Evolutionary conservation across 495 filamentous ascomycete species (phyloP).

Genomic region (Terfezia boudieri): DNA sequence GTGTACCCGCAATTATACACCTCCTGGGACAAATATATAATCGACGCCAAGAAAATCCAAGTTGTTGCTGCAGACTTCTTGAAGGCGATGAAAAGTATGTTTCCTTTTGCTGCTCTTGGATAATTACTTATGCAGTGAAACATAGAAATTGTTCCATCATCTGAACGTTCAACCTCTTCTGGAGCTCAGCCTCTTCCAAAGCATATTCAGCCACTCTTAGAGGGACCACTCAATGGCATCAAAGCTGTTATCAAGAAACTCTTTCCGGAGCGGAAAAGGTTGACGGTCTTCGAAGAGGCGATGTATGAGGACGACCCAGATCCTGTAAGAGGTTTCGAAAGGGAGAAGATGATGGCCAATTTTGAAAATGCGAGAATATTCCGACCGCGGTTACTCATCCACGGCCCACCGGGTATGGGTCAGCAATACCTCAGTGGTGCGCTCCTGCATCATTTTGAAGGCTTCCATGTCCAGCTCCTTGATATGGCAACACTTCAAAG

Average conservation of each 20-base stretch:
- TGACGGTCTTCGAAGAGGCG: conserved; percentile 81
- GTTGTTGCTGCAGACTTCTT: conserved; percentile 87
- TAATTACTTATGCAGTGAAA: not conserved
- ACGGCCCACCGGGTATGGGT: conserved; percentile 67
- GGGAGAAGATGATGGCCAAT: conserved; percentile 58
- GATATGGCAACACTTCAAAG: conserved; percentile 66
- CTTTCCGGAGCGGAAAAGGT: conserved; percentile 58
- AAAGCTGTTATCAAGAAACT: conserved; percentile 46
- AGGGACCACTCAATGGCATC: conserved; percentile 43
- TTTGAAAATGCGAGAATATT: conserved; percentile 80
- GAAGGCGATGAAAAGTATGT: conserved; percentile 57
- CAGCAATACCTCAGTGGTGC: conserved; percentile 81
- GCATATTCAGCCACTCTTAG: conserved; percentile 59
- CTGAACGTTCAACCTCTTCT: conserved; percentile 65
- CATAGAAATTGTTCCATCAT: conserved; percentile 65
- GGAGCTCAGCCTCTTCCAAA: conserved; percentile 56
- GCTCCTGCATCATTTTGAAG: conserved; percentile 71
- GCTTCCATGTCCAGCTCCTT: conserved; percentile 84
- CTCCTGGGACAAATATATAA: conserved; percentile 70
- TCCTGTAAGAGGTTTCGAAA: conserved; percentile 49
- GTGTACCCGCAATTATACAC: conserved; percentile 91
- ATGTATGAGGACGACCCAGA: conserved; percentile 74
- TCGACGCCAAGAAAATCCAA: conserved; percentile 61
- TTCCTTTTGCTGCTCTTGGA: not conserved
- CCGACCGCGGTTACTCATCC: conserved; percentile 62